Evolutionary conservation across 371 early-diverging fungal species (phyloP), one percentile per base, ranked within the genome.

Genomic region (Parasitella parasitica): DNA sequence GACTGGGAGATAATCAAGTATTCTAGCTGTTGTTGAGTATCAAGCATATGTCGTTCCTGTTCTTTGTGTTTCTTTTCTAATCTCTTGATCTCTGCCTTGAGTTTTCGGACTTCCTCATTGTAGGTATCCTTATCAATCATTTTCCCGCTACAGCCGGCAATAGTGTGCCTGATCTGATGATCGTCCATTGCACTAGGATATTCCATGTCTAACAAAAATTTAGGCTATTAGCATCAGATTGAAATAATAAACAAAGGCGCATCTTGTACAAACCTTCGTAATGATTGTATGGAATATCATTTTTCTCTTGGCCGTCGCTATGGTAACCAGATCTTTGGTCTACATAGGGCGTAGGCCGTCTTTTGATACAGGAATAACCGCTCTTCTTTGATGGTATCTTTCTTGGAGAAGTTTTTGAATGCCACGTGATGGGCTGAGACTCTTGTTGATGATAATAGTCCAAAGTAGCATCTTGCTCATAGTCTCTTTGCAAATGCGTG

Each of bases 51-150:
- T 41, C n/a, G 20, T 18, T 55, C 27, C 36, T 62, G 46, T 27
- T 46, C 28, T 27, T 55, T 35, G 30, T 62, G 46, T 30, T 32
- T 57, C 34, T 61, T 61, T 35, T 61, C 54, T 20, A 61, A 26
- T 35, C 35, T 54, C 30, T 61, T 54, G 11, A 52, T 53, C 20
- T 54, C 61, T 9, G 15, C 12, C n/a, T 46, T 20, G 30, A 61
- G 34, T 46, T 51, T 39, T 24, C 54, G 54, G 34, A 61, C 37
- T n/a, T 36, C 39, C 28, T 50, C 37, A 16, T 46, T 35, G 20
- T 49, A 49, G 22, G 43, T 18, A 18, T 41, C 20, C 8, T 18
- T 41, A 41, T 41, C 26, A 54, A 54, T 37, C 16, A 26, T 54
- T 54, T 54, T 54, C 4, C 51, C 51, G 51, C 20, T 13, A n/a